These are phyloP conservation scores for Nemania bipapillata DNA, from an alignment of 2,329 filamentous ascomycete species.

Conservation along the genomic window DNA sequence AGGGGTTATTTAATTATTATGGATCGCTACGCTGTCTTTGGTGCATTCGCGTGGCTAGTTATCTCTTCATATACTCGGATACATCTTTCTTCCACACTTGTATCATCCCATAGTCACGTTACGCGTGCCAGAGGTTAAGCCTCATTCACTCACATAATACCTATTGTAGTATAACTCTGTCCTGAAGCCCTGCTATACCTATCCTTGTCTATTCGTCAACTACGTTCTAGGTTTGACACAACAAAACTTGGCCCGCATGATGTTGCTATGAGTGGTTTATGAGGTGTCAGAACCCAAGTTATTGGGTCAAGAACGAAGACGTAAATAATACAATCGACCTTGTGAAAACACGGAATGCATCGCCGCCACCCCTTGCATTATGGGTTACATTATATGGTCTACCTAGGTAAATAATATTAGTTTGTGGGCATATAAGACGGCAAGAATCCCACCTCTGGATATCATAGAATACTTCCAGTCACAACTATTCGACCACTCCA, in stretches of 20 bases:
- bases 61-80: background rate
- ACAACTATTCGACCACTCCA: background rate
- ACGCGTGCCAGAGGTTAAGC: background rate
- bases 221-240: background rate
- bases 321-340: background rate
- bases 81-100: background rate
- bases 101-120: background rate
- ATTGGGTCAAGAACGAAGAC: constrained; percentile 30
- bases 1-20: background rate
- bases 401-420: background rate
- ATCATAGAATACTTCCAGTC: background rate
- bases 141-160: background rate
- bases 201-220: constrained; percentile 1
- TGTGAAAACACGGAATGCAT: background rate
- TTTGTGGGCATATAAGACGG: constrained; percentile 10
- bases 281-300: background rate
- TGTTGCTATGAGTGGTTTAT: background rate
- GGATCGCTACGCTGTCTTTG: background rate
- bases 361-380: background rate
- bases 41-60: background rate
- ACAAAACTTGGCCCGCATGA: background rate
- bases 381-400: background rate
- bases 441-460: background rate
- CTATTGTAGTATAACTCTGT: background rate
- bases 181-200: background rate